phyloP scores from a whole-genome alignment of 257 asterid species.

The Solanum chmielewskii region DNA sequence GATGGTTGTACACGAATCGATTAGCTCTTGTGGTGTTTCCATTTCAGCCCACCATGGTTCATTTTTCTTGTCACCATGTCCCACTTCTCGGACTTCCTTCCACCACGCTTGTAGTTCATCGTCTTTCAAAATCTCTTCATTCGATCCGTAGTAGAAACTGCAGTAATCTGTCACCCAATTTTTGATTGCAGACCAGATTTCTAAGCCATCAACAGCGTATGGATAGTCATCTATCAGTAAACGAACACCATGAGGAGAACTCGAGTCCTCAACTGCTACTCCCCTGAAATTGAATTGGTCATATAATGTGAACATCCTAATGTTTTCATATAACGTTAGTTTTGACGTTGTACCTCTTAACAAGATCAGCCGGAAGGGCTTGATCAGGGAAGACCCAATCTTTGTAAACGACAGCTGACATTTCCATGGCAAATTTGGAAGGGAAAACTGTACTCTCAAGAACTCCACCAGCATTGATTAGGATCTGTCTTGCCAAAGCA shows the following conservation, averaged over 20 bases:
- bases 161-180: constrained; percentile 39
- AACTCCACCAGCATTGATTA: neutral
- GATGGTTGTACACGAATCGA: constrained; percentile 52
- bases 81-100: constrained; percentile 21
- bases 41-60: constrained; percentile 9
- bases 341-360: constrained; percentile 13
- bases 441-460: neutral
- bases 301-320: neutral
- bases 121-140: constrained; percentile 29
- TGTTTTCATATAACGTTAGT: neutral
- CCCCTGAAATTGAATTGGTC: neutral
- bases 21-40: constrained; percentile 28
- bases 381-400: constrained; percentile 22
- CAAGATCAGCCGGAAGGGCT: neutral
- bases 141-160: constrained; percentile 19
- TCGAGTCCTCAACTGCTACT: neutral
- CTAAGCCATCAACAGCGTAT: constrained; percentile 57
- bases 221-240: neutral
- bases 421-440: neutral
- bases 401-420: constrained; percentile 1
- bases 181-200: constrained; percentile 70
- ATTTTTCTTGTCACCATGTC: constrained; percentile 58
- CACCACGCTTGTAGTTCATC: neutral
- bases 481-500: constrained; percentile 15
- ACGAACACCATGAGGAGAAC: neutral